A percentile compares a stretch with the other conserved stretches of the same genome.
These are phyloP conservation scores for Apophysomyces ossiformis DNA, from an alignment of 371 early-diverging fungal species.

Conservation along the genomic window DNA sequence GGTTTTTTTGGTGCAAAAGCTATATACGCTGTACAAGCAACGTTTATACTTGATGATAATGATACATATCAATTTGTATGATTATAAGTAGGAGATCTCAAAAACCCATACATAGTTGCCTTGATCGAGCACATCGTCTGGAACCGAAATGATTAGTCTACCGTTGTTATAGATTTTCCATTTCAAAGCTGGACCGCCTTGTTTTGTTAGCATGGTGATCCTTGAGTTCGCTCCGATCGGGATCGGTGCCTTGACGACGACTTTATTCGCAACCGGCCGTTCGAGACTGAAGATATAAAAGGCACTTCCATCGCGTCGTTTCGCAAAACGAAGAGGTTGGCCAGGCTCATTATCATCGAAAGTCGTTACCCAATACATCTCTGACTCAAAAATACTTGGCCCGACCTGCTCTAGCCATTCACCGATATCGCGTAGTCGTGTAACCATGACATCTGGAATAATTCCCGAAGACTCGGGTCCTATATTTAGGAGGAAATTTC, in stretches of 20 bases:
- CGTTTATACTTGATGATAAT: too few species aligned
- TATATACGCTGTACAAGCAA: background rate
- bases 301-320: constrained; percentile 18
- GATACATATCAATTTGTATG: background rate
- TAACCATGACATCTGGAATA: constrained; percentile 23
- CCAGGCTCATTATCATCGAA: constrained; percentile 19
- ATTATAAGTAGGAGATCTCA: constrained; percentile 8
- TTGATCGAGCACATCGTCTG: constrained; percentile 6
- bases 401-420: constrained; percentile 25
- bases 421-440: constrained; percentile 23
- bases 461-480: constrained; percentile 33
- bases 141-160: constrained; percentile 15
- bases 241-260: constrained; percentile 22
- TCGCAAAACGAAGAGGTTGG: constrained; percentile 24
- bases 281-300: constrained; percentile 30
- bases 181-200: background rate
- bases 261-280: constrained; percentile 4
- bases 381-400: constrained; percentile 25
- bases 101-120: constrained; percentile 23
- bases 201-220: background rate
- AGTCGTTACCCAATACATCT: constrained; percentile 32
- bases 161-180: constrained; percentile 17
- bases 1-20: background rate
- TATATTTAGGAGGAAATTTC: constrained; percentile 40
- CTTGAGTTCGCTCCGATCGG: constrained; percentile 9